phyloP scores from a whole-genome alignment of 2,329 filamentous ascomycete species.

The Cladorrhinum sp. region DNA sequence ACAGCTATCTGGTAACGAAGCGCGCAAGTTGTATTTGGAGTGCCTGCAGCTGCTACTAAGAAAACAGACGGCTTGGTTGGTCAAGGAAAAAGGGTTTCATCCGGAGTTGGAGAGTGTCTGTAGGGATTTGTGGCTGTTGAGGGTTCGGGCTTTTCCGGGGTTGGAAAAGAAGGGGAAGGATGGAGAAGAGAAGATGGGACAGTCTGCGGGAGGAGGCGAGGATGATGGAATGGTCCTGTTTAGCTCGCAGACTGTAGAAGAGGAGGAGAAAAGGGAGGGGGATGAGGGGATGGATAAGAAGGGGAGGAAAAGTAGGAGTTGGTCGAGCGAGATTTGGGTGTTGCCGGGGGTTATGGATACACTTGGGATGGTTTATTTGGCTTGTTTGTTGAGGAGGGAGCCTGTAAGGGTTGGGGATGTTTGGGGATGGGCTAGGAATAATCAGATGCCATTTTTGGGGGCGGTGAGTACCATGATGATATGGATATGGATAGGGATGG shows the following conservation, averaged over 20 bases:
- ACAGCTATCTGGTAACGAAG: constrained; percentile 63
- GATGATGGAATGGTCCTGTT: constrained; percentile 46
- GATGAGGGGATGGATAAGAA: background rate
- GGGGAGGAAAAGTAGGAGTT: constrained; percentile 37
- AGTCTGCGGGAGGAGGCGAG: constrained; percentile 43
- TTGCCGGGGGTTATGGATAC: constrained; percentile 71
- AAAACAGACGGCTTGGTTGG: constrained; percentile 73
- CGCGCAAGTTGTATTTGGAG: constrained; percentile 76
- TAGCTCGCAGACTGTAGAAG: constrained; percentile 53
- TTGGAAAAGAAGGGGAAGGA: constrained; percentile 42
- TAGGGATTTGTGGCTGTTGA: constrained; percentile 80
- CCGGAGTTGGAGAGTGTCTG: constrained; percentile 74
- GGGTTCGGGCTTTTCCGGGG: constrained; percentile 54
- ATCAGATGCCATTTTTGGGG: constrained; percentile 68
- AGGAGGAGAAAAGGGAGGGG: constrained; percentile 30
- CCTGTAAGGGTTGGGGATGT: constrained; percentile 75
- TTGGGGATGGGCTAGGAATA: constrained; percentile 61
- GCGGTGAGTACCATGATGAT: constrained; percentile 48
- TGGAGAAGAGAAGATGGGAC: constrained; percentile 33
- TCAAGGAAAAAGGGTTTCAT: constrained; percentile 63
- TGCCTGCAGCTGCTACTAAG: constrained; percentile 80
- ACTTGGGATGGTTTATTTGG: constrained; percentile 76
- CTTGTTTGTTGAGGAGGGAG: constrained; percentile 68
- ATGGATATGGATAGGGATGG: no score
- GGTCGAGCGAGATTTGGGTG: constrained; percentile 49